These are phyloP conservation scores for Cocos nucifera DNA, from an alignment of 176 grass and related monocot species.

Conservation along the genomic window DNA sequence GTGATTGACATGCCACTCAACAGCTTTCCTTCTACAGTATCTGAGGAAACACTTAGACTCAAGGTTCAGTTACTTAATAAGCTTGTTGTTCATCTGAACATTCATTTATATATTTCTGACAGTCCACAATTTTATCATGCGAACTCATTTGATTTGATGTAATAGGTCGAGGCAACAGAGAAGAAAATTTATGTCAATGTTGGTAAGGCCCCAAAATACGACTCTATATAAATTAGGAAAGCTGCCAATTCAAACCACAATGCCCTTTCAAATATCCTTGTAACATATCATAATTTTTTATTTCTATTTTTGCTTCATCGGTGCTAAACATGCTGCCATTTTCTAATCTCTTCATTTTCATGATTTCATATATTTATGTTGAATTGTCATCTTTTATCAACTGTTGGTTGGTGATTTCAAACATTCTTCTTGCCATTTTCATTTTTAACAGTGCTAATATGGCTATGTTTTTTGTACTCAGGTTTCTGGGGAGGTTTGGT, in stretches of 20 bases:
- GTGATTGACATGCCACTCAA: constrained; percentile 97
- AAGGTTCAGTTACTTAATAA: constrained; percentile 47
- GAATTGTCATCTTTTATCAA: too few relatives aligned
- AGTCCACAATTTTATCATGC: too few relatives aligned
- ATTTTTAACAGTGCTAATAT: not conserved
- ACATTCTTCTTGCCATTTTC: not conserved
- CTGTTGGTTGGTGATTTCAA: too few relatives aligned
- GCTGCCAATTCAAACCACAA: too few relatives aligned
- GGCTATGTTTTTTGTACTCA: constrained; percentile 15
- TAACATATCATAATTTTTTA: too few relatives aligned
- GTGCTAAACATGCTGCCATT: too few relatives aligned
- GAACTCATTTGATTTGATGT: constrained; percentile 10
- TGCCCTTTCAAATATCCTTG: too few relatives aligned
- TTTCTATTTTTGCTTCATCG: too few relatives aligned
- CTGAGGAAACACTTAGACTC: constrained; percentile 74
- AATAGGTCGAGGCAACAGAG: constrained; percentile 57
- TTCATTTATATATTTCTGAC: not conserved
- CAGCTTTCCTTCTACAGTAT: constrained; percentile 76
- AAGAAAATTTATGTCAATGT: constrained; percentile 80
- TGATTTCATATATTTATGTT: too few relatives aligned
- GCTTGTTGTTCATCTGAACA: constrained; percentile 4
- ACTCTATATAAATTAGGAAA: too few relatives aligned
- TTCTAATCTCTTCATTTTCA: too few relatives aligned
- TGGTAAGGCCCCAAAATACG: constrained; percentile 41
- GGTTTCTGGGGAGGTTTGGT: constrained; percentile 99